These are phyloP conservation scores for Phytopythium delawarense DNA, from an alignment of 352 stramenopile species.

Conservation along the genomic window DNA sequence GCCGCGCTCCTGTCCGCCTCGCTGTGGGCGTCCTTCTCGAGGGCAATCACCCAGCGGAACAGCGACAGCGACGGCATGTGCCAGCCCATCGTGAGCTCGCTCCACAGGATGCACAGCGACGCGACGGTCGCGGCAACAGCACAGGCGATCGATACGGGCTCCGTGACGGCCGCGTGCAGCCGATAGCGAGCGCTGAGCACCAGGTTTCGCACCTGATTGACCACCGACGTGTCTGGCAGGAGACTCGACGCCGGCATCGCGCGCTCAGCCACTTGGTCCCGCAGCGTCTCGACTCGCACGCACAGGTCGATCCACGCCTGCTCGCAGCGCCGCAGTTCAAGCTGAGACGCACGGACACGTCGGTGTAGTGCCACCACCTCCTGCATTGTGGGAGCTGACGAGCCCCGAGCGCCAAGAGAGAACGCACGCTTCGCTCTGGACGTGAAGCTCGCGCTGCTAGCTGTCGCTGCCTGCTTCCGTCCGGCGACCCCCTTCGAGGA, in stretches of 20 bases:
- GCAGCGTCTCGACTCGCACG: constrained; percentile 33
- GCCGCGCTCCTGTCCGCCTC: constrained; percentile 15
- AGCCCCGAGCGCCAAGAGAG: not conserved
- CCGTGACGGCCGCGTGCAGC: constrained; percentile 22
- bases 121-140: constrained; percentile 22
- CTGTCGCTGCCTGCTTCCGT: not conserved
- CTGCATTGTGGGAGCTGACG: constrained; percentile 24
- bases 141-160: constrained; percentile 22
- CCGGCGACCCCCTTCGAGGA: not conserved
- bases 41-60: constrained; percentile 22
- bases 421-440: constrained; percentile 1
- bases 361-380: constrained; percentile 54
- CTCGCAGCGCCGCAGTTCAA: constrained; percentile 44
- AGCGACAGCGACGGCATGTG: constrained; percentile 26
- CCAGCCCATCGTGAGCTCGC: constrained; percentile 58
- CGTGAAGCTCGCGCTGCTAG: not conserved
- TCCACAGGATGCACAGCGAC: constrained; percentile 61
- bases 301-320: constrained; percentile 62
- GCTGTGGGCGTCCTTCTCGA: not conserved
- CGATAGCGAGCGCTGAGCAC: constrained; percentile 11
- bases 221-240: constrained; percentile 28
- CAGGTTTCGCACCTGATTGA: constrained; percentile 31
- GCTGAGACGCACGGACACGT: constrained; percentile 28
- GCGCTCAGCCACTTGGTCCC: constrained; percentile 16
- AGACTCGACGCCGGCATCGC: constrained; percentile 27